Conservation (phyloP, 2,329 filamentous ascomycete genomes). For the Aurifilum marmelostoma region DNA sequence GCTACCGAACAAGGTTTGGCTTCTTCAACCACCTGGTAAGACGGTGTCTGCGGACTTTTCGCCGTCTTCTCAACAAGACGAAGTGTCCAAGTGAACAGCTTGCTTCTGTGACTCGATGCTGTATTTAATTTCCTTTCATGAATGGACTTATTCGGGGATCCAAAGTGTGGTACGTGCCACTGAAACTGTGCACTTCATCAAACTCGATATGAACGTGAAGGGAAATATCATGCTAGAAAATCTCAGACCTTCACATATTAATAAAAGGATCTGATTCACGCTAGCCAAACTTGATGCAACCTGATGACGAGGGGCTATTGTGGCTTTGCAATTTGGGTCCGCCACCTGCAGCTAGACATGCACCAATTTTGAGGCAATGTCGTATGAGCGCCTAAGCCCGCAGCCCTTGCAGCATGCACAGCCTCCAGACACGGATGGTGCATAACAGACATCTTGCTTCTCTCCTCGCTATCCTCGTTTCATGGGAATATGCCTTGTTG, state of each 20-base stretch:
- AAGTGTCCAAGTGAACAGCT: too few species aligned
- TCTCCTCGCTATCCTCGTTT: background rate
- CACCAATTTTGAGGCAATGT: background rate
- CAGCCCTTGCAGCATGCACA: background rate
- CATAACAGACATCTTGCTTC: background rate
- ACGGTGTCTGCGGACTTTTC: too few species aligned
- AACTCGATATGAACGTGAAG: background rate
- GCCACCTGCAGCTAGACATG: background rate
- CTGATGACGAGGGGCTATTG: background rate
- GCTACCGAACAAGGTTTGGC: background rate
- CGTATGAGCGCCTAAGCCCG: too few species aligned
- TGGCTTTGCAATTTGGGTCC: background rate
- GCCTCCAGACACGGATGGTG: background rate
- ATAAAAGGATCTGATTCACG: background rate
- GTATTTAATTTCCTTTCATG: too few species aligned
- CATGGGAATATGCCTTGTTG: background rate
- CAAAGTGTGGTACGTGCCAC: background rate
- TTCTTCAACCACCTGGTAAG: too few species aligned
- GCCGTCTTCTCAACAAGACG: too few species aligned
- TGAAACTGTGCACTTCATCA: background rate
- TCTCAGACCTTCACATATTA: too few species aligned
- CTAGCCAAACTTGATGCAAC: background rate
- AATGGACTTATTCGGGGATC: too few species aligned
- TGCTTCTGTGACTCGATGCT: too few species aligned
- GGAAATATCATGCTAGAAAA: background rate